A percentile compares a stretch with the other conserved stretches of the same genome.
phyloP scores from a whole-genome alignment of 257 asterid genomes.

The Pogostemon cablin region DNA sequence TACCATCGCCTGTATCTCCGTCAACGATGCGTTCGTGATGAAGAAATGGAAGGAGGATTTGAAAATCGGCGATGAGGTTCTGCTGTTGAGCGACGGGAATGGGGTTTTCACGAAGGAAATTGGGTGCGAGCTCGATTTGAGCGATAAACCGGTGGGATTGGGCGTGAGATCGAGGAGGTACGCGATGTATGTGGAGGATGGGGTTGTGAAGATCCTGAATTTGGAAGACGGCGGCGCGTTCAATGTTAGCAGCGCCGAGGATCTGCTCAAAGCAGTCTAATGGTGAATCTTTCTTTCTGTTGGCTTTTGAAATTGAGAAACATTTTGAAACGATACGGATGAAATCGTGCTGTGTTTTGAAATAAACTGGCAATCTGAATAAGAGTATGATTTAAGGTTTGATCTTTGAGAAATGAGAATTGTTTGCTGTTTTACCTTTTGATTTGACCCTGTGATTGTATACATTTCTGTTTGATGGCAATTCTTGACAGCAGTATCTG shows the following conservation, averaged over 20 bases:
- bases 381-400: not conserved
- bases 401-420: not conserved
- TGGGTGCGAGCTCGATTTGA: slow-evolving; percentile 90
- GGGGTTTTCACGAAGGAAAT: slow-evolving; percentile 76
- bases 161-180: slow-evolving; percentile 96
- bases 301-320: slow-evolving; percentile 26
- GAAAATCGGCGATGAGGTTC: slow-evolving; percentile 63
- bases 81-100: slow-evolving; percentile 92
- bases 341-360: slow-evolving; percentile 4
- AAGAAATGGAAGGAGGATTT: slow-evolving; percentile 91
- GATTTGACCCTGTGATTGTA: not conserved
- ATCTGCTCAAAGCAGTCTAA: slow-evolving; percentile 70
- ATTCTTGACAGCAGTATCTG: not conserved
- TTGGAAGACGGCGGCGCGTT: slow-evolving; percentile 98
- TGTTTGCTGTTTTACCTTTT: not conserved
- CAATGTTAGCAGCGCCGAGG: slow-evolving; percentile 97
- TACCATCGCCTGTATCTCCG: slow-evolving; percentile 86
- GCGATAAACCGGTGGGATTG: slow-evolving; percentile 88
- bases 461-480: not conserved
- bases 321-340: slow-evolving; percentile 15
- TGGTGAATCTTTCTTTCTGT: slow-evolving; percentile 14
- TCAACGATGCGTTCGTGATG: slow-evolving; percentile 95
- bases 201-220: slow-evolving; percentile 80
- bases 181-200: slow-evolving; percentile 81
- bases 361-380: slow-evolving; percentile 32